Evolutionary conservation across 2,329 filamentous ascomycete genomes (phyloP), one percentile per base, ranked within the genome.

Genomic region (Botrytis galanthina): DNA sequence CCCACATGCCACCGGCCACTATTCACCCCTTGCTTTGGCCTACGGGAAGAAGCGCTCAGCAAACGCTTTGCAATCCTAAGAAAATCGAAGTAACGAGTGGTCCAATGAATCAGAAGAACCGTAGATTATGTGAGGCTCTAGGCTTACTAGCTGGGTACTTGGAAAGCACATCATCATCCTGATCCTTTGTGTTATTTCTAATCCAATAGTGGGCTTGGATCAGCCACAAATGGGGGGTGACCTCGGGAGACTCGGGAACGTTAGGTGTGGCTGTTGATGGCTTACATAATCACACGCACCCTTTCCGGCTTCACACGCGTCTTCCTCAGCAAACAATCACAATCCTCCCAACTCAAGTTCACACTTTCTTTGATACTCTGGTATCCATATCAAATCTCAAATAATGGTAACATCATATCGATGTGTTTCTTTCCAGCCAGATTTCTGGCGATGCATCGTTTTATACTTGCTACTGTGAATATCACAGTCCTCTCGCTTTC

Each of bases 1-100:
- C 46, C 64, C 64, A 67, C 64, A 67, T 67, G 22, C 46, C 64
- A 67, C 64, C 46, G 64, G 64, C 44, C 5, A n/a, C 44, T 54
- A 39, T 37, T 29, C 37, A 39, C 14, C 64, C 32, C 64, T 67
- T 54, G 64, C 64, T 54, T 39, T 54, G 14, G 46, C 35, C n/a
- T 46, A 29, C 39, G n/a, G 16, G 39, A 29, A 32, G 61, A 44
- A 22, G 42, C 26, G 42, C 26, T 39, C 9, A 26, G 20, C 59
- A n/a, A 39, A 39, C 14, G 60, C n/a, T 26, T 37, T 22, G 35
- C 29, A 32, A 20, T 35, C 57, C 29, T 59, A 22, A 22, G 57
- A 32, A 32, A 16, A 4, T 22, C 12, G 3, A 18, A 59, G n/a
- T 29, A 18, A 20, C 57, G 18, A 35, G 29, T 22, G 57, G 9